Evolutionary conservation across 768 basidiomycete species (phyloP).

Genomic region (Guyanaporus albipodus): DNA sequence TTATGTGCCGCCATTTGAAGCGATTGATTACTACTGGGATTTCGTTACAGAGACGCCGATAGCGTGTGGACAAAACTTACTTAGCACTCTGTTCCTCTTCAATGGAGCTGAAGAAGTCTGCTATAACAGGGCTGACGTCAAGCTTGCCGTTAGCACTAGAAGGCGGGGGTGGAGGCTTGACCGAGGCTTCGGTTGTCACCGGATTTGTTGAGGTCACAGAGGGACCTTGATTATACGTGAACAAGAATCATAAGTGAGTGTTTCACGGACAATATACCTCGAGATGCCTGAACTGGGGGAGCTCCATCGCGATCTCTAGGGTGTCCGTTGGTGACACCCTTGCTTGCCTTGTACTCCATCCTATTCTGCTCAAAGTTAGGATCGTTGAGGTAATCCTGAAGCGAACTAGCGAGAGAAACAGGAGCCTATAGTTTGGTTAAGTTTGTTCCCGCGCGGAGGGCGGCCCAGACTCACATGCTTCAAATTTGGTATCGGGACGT

Average conservation of each 20-base stretch:
- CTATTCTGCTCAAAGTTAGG: slow-evolving; percentile 96
- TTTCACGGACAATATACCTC: slow-evolving; percentile 14
- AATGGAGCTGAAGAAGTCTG: slow-evolving; percentile 89
- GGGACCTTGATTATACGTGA: slow-evolving; percentile 12
- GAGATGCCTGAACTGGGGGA: slow-evolving; percentile 6
- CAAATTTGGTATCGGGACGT: slow-evolving; percentile 90
- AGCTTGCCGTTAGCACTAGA: slow-evolving; percentile 29
- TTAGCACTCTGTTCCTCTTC: slow-evolving; percentile 71
- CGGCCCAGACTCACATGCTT: slow-evolving; percentile 62
- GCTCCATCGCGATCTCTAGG: slow-evolving; percentile 6
- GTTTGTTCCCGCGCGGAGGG: background rate
- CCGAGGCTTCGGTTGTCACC: slow-evolving; percentile 15
- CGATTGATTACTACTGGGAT: slow-evolving; percentile 47
- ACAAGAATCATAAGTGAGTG: background rate
- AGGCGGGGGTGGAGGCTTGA: slow-evolving; percentile 24
- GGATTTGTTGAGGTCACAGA: slow-evolving; percentile 19
- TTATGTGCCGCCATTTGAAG: slow-evolving; percentile 63
- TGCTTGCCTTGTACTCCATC: slow-evolving; percentile 84
- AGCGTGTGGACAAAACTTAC: slow-evolving; percentile 18
- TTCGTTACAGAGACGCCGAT: slow-evolving; percentile 8
- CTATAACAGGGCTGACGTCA: slow-evolving; percentile 45
- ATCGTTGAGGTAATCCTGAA: slow-evolving; percentile 95
- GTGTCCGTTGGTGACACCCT: slow-evolving; percentile 53
- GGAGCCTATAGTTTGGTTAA: slow-evolving; percentile 64
- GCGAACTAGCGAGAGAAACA: slow-evolving; percentile 85